These are phyloP conservation scores for Botrytis aclada DNA, from an alignment of 2,329 filamentous ascomycete genomes.

Conservation along the genomic window DNA sequence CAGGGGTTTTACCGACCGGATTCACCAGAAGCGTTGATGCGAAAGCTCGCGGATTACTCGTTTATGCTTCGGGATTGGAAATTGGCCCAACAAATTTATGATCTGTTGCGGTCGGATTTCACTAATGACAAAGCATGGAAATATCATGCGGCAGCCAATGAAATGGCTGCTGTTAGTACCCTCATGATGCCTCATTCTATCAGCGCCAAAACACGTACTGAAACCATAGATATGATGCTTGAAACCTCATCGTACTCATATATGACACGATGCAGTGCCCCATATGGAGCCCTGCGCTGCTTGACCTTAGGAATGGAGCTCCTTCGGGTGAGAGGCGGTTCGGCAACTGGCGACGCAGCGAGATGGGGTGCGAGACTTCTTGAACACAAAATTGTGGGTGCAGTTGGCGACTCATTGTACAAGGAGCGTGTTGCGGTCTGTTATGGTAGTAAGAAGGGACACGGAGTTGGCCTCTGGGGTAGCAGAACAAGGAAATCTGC, in stretches of 20 bases:
- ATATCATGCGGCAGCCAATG: conserved; percentile 88
- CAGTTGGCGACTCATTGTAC: conserved; percentile 75
- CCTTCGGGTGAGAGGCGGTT: conserved; percentile 73
- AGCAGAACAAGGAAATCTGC: conserved; percentile 78
- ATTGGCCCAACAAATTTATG: conserved; percentile 85
- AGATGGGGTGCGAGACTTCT: conserved; percentile 79
- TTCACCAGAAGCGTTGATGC: conserved; percentile 82
- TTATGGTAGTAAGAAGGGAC: conserved; percentile 70
- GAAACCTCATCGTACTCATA: conserved; percentile 93
- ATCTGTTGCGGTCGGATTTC: conserved; percentile 84
- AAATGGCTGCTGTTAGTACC: conserved; percentile 87
- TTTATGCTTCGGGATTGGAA: conserved; percentile 98
- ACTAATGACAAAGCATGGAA: conserved; percentile 96
- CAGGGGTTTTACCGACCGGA: conserved; percentile 82
- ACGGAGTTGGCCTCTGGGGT: conserved; percentile 66
- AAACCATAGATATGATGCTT: conserved; percentile 81
- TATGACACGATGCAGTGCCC: conserved; percentile 74
- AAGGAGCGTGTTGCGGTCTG: conserved; percentile 84
- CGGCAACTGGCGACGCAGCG: conserved; percentile 80
- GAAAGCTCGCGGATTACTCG: conserved; percentile 89
- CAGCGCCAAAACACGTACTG: conserved; percentile 72
- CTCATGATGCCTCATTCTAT: conserved; percentile 72
- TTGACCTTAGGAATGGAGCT: conserved; percentile 77
- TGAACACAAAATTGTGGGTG: conserved; percentile 72
- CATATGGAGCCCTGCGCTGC: conserved; percentile 77